phyloP scores from a whole-genome alignment of 768 basidiomycete species.

The Collybia sordida region DNA sequence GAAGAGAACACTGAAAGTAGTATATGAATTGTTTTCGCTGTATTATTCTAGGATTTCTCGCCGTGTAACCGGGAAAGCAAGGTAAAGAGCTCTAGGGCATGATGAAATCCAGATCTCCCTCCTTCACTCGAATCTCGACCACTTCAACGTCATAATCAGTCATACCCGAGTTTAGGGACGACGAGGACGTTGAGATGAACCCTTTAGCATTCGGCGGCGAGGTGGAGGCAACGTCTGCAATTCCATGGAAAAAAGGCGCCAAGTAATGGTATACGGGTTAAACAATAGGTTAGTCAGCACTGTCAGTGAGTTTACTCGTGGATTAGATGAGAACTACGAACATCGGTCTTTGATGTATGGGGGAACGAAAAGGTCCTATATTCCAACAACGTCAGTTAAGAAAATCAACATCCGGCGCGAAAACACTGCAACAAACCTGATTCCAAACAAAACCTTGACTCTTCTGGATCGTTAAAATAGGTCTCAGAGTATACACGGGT shows the following conservation, averaged over 20 bases:
- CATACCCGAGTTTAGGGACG: constrained; percentile 64
- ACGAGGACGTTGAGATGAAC: constrained; percentile 66
- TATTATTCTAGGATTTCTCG: neutral
- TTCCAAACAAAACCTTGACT: constrained; percentile 94
- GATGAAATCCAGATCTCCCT: constrained; percentile 75
- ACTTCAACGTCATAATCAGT: constrained; percentile 85
- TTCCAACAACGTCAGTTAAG: constrained; percentile 2
- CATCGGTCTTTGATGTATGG: constrained; percentile 91
- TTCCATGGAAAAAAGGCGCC: constrained; percentile 9
- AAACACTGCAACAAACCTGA: constrained; percentile 51
- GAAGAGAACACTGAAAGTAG: neutral
- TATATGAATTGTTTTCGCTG: neutral
- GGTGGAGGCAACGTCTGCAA: constrained; percentile 75
- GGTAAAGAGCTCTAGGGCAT: constrained; percentile 48
- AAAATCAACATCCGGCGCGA: neutral
- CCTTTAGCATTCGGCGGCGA: constrained; percentile 72
- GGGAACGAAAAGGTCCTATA: constrained; percentile 81
- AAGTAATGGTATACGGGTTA: constrained; percentile 5
- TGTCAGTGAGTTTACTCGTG: constrained; percentile 11
- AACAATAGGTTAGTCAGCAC: constrained; percentile 15
- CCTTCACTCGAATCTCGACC: constrained; percentile 81
- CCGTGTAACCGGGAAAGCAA: neutral
- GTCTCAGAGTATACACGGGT: constrained; percentile 64
- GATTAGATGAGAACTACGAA: constrained; percentile 41
- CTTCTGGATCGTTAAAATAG: constrained; percentile 82